Evolutionary conservation across 208 protist genomes (phyloP), one percentile per base, ranked within the genome.

Genomic region (Jaenimonas drosophilae): DNA sequence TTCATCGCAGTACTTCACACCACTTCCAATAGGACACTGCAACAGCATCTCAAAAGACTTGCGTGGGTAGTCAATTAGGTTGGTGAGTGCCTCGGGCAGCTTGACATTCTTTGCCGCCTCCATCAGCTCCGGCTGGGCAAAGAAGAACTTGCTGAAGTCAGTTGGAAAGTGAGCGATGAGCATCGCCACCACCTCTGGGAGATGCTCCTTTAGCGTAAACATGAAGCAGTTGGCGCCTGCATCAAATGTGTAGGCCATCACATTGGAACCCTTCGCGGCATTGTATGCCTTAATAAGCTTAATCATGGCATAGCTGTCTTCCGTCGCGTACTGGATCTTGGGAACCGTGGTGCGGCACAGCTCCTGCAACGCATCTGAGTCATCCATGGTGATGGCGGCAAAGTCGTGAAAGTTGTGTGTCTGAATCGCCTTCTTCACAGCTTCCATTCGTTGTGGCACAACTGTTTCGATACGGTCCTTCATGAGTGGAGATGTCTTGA

Each of bases 191-290:
- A 94, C 64, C 28, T 95, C 76, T 0, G 71, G 64, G n/a, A 96
- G 58, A 54, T 91, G 49, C 43, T 92, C 38, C 38, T 86, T 78
- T n/a, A 79, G 64, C 2, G 80, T 71, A 65, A 98, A 99, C 55
- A 99, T 69, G 44, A 98, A 97, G 32, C 96, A 96, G 71, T 99
- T 99, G 14, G 98, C 97, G 2, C 98, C 98, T 3, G 98, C 98
- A 63, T 99, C 97, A 64, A 98, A 99, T 11, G 98, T 99, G 80
- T 99, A 99, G n/a, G 88, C 97, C 19, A 91, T 73, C 25, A 72
- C 61, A 25, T 70, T 74, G 28, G 45, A 55, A 19, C 76, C 67
- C 30, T 91, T 76, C 30, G 68, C 59, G 25, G 63, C 68, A 70
- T 98, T 99, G 55, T 91, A 95, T 21, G 70, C 73, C 17, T 89